Conservation (phyloP, 768 basidiomycete genomes). For the Porphyrellus cyaneotinctus region DNA sequence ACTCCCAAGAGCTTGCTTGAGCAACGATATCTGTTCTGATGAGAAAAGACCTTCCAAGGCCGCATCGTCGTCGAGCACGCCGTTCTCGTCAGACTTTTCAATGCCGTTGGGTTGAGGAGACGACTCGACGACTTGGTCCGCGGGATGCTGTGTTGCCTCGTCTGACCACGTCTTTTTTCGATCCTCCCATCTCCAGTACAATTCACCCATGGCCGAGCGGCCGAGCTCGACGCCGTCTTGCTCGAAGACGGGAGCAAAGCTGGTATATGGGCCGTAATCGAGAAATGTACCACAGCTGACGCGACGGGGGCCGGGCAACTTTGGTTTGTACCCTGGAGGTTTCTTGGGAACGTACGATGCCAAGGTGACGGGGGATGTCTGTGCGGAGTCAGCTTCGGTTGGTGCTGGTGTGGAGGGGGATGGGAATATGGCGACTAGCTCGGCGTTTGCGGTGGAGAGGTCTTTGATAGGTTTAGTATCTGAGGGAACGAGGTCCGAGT, state of each 20-base stretch:
- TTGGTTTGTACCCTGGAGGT: constrained; percentile 38
- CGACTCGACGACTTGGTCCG: neutral
- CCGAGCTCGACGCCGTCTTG: constrained; percentile 75
- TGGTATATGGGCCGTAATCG: constrained; percentile 72
- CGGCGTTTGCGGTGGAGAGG: constrained; percentile 62
- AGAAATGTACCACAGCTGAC: constrained; percentile 66
- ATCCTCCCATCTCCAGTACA: constrained; percentile 50
- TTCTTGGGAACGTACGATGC: constrained; percentile 52
- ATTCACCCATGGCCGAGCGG: constrained; percentile 53
- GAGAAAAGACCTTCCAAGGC: constrained; percentile 54
- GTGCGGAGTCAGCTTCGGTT: constrained; percentile 26
- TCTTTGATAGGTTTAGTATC: constrained; percentile 43
- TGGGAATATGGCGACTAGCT: constrained; percentile 72
- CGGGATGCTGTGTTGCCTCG: constrained; percentile 14
- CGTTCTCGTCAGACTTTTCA: constrained; percentile 5
- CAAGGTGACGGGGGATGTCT: constrained; percentile 40
- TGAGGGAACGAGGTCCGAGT: constrained; percentile 38
- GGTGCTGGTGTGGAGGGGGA: constrained; percentile 41
- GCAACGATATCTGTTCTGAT: constrained; percentile 47
- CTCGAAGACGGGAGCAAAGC: constrained; percentile 77
- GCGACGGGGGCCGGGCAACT: constrained; percentile 47
- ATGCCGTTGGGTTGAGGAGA: constrained; percentile 12
- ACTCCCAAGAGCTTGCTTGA: constrained; percentile 58
- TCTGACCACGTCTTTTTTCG: constrained; percentile 33
- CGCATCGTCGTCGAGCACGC: constrained; percentile 32